Evolutionary conservation across 176 grass and related monocot species (phyloP).

Genomic region (Phyllostachys edulis): DNA sequence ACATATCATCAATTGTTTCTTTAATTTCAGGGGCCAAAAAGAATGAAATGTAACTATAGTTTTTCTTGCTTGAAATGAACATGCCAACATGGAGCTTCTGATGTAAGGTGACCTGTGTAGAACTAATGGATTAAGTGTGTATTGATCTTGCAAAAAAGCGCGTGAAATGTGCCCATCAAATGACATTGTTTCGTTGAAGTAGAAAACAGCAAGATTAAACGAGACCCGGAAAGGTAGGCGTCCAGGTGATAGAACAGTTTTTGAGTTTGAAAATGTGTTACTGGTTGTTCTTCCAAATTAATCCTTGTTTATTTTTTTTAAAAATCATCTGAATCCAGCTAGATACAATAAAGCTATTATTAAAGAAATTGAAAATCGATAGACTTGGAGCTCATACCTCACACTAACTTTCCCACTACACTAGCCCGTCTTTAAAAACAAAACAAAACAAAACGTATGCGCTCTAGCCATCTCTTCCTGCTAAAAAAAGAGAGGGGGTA

Average conservation of each 20-base stretch:
- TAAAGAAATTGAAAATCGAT: background rate
- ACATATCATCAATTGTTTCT: background rate
- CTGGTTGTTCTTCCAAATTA: background rate
- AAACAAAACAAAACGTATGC: too few relatives aligned
- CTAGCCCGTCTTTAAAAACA: too few relatives aligned
- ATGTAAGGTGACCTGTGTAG: background rate
- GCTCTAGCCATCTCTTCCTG: too few relatives aligned
- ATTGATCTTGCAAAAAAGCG: background rate
- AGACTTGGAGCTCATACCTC: too few relatives aligned
- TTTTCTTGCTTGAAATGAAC: constrained; percentile 2
- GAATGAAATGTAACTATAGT: background rate
- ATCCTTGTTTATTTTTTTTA: too few relatives aligned
- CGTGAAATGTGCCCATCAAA: background rate
- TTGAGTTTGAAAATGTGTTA: background rate
- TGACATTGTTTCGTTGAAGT: background rate
- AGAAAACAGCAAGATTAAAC: background rate
- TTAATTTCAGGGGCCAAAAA: background rate
- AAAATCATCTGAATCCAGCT: background rate
- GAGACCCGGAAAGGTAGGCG: background rate
- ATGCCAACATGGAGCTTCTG: constrained; percentile 5
- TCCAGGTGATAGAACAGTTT: background rate
- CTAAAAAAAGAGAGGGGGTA: too few relatives aligned
- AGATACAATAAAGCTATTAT: background rate
- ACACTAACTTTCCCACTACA: too few relatives aligned
- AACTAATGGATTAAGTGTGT: background rate